Conservation (phyloP, 495 filamentous ascomycete species). For the Hyaloscypha variabilis region DNA sequence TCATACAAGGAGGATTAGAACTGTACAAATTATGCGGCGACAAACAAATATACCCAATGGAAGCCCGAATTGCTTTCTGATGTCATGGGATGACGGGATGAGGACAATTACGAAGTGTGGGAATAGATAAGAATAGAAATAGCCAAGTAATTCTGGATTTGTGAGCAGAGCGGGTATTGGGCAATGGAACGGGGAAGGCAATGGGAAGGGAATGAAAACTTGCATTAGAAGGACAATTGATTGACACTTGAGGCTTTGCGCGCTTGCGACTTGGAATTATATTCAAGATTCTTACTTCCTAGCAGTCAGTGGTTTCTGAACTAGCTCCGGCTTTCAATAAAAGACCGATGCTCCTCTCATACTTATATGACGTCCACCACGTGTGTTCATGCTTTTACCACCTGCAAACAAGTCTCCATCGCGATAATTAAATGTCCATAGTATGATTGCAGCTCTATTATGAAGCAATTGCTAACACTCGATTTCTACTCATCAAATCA, state of each 20-base stretch:
- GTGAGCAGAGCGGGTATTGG: background rate
- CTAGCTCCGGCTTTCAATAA: background rate
- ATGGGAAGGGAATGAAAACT: background rate
- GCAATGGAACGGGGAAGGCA: background rate
- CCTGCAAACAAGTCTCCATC: background rate
- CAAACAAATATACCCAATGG: slow-evolving; percentile 16
- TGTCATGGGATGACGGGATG: slow-evolving; percentile 1
- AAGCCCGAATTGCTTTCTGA: background rate
- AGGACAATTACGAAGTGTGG: background rate
- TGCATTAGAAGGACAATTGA: background rate
- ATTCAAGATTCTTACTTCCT: background rate
- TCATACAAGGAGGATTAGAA: background rate
- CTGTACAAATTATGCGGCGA: slow-evolving; percentile 3
- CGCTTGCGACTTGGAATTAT: background rate
- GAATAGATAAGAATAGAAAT: background rate
- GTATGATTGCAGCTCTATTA: too few species aligned
- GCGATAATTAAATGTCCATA: background rate
- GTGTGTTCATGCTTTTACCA: background rate
- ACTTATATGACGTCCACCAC: background rate
- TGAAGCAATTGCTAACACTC: too few species aligned
- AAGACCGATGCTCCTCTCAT: background rate
- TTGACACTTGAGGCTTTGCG: background rate
- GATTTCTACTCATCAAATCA: too few species aligned
- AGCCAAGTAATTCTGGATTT: background rate
- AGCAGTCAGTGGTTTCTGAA: background rate